Percentiles rank a stretch among this genome's conserved stretches.
Conservation (phyloP, 306 rosid species). For the Malus orientalis region DNA sequence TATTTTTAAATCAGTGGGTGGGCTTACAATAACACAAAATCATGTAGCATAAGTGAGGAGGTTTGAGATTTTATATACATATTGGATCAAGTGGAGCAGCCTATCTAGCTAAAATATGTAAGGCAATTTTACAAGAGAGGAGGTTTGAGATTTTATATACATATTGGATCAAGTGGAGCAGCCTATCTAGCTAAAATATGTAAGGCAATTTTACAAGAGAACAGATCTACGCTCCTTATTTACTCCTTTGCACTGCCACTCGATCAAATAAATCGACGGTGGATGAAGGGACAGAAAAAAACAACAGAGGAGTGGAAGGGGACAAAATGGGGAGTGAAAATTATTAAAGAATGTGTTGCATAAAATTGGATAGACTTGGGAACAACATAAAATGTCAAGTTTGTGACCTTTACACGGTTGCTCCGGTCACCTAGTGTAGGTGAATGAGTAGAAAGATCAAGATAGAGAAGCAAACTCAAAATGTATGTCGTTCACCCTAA, state of each 20-base stretch:
- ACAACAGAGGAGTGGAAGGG: neutral
- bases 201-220: neutral
- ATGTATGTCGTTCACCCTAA: no score
- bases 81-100: neutral
- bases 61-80: neutral
- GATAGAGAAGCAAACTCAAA: no score
- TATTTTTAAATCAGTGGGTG: neutral
- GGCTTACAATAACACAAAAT: neutral
- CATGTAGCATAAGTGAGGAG: neutral
- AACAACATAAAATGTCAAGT: no score
- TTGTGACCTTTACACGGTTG: no score
- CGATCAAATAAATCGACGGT: no score
- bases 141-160: neutral
- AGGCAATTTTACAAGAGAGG: neutral
- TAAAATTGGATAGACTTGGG: no score
- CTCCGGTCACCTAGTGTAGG: no score
- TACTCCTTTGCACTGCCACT: neutral
- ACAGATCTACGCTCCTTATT: neutral
- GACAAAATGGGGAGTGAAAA: neutral
- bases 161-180: neutral
- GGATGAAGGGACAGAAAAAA: neutral
- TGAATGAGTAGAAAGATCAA: no score
- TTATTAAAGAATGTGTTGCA: no score
- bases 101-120: neutral
- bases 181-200: neutral